Conservation (phyloP, 768 basidiomycete species). For the Boletus subcaerulescens region DNA sequence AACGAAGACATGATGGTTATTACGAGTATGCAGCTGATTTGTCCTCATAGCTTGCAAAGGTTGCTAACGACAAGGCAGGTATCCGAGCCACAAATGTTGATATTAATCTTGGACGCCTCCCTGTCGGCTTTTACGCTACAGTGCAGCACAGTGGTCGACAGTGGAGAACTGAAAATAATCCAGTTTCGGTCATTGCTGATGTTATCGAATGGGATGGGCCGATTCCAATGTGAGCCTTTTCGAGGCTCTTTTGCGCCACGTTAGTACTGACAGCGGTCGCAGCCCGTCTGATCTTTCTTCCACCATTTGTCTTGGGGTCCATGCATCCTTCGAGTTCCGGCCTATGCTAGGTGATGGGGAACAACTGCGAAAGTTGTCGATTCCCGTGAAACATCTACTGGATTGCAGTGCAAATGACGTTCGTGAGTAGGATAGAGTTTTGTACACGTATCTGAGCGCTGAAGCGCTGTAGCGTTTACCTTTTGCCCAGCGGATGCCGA, state of each 20-base stretch:
- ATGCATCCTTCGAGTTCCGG: constrained; percentile 2
- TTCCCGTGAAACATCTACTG: neutral
- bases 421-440: neutral
- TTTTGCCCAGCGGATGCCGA: neutral
- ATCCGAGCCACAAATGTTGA: neutral
- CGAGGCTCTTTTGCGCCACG: too few relatives aligned
- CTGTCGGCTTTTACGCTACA: neutral
- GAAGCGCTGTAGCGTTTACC: neutral
- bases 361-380: neutral
- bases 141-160: neutral
- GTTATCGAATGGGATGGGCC: neutral
- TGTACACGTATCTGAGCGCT: neutral
- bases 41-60: neutral
- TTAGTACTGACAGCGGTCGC: neutral
- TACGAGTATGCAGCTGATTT: neutral
- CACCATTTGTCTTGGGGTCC: neutral
- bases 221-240: constrained; percentile 1
- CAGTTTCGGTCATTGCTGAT: neutral
- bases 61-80: neutral
- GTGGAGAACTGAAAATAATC: neutral
- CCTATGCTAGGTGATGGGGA: constrained; percentile 6
- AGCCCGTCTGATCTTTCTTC: constrained; percentile 3
- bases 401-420: neutral
- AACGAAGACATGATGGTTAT: neutral
- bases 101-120: neutral